A percentile compares a stretch with the other conserved stretches of the same genome.
Conservation (phyloP, 2,329 filamentous ascomycete genomes). For the Trichoderma brevicompactum region DNA sequence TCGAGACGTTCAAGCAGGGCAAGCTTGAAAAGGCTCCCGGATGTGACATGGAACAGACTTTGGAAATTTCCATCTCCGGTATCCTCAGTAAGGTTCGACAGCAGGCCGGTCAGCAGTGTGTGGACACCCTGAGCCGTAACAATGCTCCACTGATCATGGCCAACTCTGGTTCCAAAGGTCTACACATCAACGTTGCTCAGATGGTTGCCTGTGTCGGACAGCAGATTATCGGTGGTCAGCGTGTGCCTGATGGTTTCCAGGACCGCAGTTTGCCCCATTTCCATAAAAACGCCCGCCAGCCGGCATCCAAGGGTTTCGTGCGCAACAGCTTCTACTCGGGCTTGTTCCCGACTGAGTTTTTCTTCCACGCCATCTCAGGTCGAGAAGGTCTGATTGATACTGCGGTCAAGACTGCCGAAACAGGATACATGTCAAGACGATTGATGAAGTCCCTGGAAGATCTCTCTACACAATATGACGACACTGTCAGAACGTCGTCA, state of each 20-base stretch:
- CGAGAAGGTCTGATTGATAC: conserved; percentile 99
- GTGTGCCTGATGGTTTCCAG: conserved; percentile 95
- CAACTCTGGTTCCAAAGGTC: conserved; percentile 94
- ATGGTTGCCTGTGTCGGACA: conserved; percentile 98
- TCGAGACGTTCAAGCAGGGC: conserved; percentile 76
- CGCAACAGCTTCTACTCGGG: conserved; percentile 97
- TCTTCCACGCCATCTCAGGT: conserved; percentile 98
- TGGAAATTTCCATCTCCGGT: conserved; percentile 89
- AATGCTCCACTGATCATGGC: conserved; percentile 97
- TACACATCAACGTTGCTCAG: conserved; percentile 96
- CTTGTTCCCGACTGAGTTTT: conserved; percentile 85
- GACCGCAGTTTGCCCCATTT: conserved; percentile 95
- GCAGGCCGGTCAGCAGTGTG: conserved; percentile 88
- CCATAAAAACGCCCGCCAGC: conserved; percentile 86
- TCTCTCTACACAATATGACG: conserved; percentile 88
- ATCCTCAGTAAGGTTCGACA: conserved; percentile 91
- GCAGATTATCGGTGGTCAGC: conserved; percentile 92
- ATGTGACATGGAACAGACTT: conserved; percentile 87
- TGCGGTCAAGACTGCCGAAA: conserved; percentile 97
- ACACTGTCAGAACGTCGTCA: conserved; percentile 90
- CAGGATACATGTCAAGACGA: conserved; percentile 97
- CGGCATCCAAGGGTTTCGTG: conserved; percentile 96
- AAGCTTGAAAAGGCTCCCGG: conserved; percentile 85
- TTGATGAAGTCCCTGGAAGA: conserved; percentile 98
- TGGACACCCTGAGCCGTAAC: conserved; percentile 83